phyloP scores from a whole-genome alignment of 768 basidiomycete species.

The Dioszegia aurantiaca region DNA sequence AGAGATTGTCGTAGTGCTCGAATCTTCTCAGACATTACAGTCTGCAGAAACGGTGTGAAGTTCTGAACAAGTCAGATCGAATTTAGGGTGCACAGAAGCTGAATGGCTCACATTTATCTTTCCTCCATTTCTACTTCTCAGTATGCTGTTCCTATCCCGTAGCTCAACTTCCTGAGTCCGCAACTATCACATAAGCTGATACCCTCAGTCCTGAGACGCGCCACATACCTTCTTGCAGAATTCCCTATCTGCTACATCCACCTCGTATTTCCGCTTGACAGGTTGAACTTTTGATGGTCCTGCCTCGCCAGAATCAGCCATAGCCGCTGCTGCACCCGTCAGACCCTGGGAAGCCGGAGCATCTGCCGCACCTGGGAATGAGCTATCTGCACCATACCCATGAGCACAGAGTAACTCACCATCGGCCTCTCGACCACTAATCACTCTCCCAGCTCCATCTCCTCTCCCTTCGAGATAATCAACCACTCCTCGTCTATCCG shows the following conservation, averaged over 20 bases:
- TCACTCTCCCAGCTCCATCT: constrained; percentile 60
- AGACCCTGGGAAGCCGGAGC: constrained; percentile 4
- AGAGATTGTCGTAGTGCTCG: constrained; percentile 62
- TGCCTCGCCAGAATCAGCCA: constrained; percentile 33
- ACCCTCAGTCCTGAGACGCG: not conserved
- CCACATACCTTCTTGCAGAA: constrained; percentile 75
- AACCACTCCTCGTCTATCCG: constrained; percentile 78
- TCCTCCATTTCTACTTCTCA: constrained; percentile 61
- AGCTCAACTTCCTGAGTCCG: constrained; percentile 48
- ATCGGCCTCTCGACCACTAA: constrained; percentile 54
- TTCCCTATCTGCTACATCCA: constrained; percentile 73
- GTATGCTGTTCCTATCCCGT: constrained; percentile 74
- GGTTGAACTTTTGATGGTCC: constrained; percentile 54
- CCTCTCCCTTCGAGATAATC: constrained; percentile 72
- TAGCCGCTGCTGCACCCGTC: constrained; percentile 8
- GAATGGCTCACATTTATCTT: constrained; percentile 70
- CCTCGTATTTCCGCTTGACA: constrained; percentile 71
- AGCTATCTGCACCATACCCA: not conserved
- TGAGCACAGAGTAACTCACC: no score
- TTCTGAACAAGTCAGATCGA: constrained; percentile 59
- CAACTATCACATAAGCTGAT: constrained; percentile 63
- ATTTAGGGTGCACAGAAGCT: not conserved
- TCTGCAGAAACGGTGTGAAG: constrained; percentile 65
- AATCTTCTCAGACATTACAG: constrained; percentile 69
- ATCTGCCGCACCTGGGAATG: constrained; percentile 38